phyloP scores from a whole-genome alignment of 2,329 filamentous ascomycete genomes.

The Colletotrichum tofieldiae region DNA sequence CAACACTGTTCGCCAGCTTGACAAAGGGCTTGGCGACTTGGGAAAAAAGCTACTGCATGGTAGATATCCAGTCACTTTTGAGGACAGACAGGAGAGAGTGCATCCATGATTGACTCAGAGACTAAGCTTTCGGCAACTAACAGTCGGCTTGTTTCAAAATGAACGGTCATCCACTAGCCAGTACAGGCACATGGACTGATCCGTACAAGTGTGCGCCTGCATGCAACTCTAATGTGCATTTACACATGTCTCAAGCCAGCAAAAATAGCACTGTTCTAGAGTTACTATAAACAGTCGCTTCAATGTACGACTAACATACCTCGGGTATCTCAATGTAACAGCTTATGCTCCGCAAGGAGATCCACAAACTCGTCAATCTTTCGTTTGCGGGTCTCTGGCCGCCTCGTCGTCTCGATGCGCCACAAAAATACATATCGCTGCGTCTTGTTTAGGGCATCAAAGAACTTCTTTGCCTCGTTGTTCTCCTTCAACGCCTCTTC shows the following conservation, averaged over 20 bases:
- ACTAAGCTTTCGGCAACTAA: no score
- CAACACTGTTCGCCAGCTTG: no score
- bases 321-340: background rate
- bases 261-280: background rate
- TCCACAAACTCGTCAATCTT: conserved; percentile 60
- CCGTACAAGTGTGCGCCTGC: background rate
- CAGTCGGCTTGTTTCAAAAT: no score
- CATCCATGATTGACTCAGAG: no score
- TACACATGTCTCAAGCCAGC: background rate
- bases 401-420: conserved; percentile 60
- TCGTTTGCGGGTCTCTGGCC: conserved; percentile 52
- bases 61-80: no score
- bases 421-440: conserved; percentile 64
- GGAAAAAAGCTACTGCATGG: no score
- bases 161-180: no score
- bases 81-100: no score
- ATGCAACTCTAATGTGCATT: background rate
- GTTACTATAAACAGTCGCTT: background rate
- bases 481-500: conserved; percentile 56
- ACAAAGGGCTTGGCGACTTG: no score
- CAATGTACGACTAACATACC: background rate
- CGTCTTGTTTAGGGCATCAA: conserved; percentile 60
- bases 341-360: conserved; percentile 54
- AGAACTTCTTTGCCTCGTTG: conserved; percentile 56
- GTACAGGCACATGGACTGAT: background rate